These are phyloP conservation scores for Termitomyces sp. DNA, from an alignment of 768 basidiomycete genomes.

Conservation along the genomic window DNA sequence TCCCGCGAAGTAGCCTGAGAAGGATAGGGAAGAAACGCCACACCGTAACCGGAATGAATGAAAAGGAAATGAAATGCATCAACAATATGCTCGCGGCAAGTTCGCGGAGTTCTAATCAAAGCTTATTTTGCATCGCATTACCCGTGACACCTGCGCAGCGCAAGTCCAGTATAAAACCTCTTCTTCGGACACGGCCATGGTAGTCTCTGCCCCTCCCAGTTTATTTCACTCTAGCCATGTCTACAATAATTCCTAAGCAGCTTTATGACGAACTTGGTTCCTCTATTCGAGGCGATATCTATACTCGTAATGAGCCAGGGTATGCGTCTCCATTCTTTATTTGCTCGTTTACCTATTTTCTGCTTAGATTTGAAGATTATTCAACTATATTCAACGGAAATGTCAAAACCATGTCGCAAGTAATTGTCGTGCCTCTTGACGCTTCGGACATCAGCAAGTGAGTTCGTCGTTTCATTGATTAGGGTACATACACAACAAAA, in stretches of 20 bases:
- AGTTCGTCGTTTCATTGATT: conserved; percentile 20
- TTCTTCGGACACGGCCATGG: conserved; percentile 2
- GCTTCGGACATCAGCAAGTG: conserved; percentile 82
- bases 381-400: conserved; percentile 76
- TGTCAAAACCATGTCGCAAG: conserved; percentile 53
- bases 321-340: conserved; percentile 16
- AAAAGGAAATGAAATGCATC: neutral
- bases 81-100: neutral
- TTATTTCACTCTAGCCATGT: neutral
- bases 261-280: conserved; percentile 43
- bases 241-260: conserved; percentile 24
- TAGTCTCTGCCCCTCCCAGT: neutral
- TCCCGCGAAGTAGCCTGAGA: neutral
- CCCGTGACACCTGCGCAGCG: neutral
- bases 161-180: neutral
- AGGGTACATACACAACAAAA: neutral
- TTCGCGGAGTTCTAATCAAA: conserved; percentile 4
- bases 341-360: neutral
- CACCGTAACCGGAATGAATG: neutral
- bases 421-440: conserved; percentile 70
- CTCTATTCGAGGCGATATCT: conserved; percentile 43
- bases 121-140: neutral
- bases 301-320: conserved; percentile 40
- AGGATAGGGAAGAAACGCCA: neutral
- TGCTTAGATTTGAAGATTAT: conserved; percentile 42